phyloP scores from a whole-genome alignment of 768 basidiomycete genomes.

The Mycena albidolilacea region DNA sequence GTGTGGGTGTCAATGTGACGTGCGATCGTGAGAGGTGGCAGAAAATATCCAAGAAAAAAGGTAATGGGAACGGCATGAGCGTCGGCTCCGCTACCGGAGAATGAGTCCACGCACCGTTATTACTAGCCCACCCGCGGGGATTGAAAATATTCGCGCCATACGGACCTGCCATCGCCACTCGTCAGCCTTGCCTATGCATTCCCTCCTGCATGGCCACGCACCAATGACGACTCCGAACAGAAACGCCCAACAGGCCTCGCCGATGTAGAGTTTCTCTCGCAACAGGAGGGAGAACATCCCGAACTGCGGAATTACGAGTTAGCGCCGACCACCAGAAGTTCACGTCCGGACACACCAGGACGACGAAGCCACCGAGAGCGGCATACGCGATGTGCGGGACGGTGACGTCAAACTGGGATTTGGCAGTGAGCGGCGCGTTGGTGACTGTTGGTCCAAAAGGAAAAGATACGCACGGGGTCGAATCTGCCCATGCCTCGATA shows the following conservation, averaged over 20 bases:
- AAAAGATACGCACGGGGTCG: constrained; percentile 34
- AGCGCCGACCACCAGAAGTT: constrained; percentile 65
- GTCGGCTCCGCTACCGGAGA: not conserved
- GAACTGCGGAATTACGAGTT: constrained; percentile 65
- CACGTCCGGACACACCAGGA: constrained; percentile 77
- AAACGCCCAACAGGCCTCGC: constrained; percentile 97
- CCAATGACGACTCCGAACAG: constrained; percentile 93
- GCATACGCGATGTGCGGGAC: constrained; percentile 85
- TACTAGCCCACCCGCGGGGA: constrained; percentile 81
- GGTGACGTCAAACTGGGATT: constrained; percentile 70
- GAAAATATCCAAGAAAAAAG: not conserved
- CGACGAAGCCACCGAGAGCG: constrained; percentile 86
- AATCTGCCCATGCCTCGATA: constrained; percentile 20
- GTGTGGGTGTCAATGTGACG: not conserved
- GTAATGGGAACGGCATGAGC: not conserved
- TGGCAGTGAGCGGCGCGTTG: constrained; percentile 12
- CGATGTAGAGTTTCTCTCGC: constrained; percentile 86
- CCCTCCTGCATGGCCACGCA: constrained; percentile 48
- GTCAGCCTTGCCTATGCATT: not conserved
- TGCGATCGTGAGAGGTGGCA: not conserved
- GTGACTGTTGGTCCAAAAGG: not conserved
- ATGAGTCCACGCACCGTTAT: constrained; percentile 35
- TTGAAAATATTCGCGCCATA: constrained; percentile 87
- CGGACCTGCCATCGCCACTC: constrained; percentile 67
- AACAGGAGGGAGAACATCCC: constrained; percentile 96